phyloP scores from a whole-genome alignment of 176 grass and related monocot species.

The Avena insularis region DNA sequence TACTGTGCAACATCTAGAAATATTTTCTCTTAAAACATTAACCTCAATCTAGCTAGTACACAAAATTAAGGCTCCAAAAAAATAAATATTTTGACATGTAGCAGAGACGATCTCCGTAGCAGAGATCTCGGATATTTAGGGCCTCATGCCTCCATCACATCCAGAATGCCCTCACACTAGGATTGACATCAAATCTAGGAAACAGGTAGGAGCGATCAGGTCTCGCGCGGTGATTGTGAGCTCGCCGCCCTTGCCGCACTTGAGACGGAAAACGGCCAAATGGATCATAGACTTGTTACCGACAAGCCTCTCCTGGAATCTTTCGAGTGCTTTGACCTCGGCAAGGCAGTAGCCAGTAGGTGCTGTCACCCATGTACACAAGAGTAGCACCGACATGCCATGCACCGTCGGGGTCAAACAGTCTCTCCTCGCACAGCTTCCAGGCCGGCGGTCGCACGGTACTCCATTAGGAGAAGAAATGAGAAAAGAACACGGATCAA shows the following conservation, averaged over 20 bases:
- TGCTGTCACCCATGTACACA: not conserved
- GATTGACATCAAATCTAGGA: not conserved
- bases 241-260: not conserved
- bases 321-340: not conserved
- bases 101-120: too few relatives aligned
- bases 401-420: not conserved
- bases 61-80: too few relatives aligned
- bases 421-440: not conserved
- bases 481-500: too few relatives aligned
- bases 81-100: too few relatives aligned
- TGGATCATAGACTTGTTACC: not conserved
- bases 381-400: not conserved
- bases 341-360: not conserved
- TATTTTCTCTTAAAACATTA: too few relatives aligned
- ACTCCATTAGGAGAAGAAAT: too few relatives aligned
- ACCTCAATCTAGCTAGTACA: too few relatives aligned
- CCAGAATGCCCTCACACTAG: not conserved
- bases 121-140: too few relatives aligned
- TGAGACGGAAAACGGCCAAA: not conserved
- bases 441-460: not conserved
- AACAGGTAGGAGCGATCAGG: not conserved
- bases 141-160: not conserved
- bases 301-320: not conserved
- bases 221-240: not conserved
- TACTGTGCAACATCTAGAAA: too few relatives aligned